Conservation (phyloP, 140 eudicot species). For the Ambrosia hybrid region DNA sequence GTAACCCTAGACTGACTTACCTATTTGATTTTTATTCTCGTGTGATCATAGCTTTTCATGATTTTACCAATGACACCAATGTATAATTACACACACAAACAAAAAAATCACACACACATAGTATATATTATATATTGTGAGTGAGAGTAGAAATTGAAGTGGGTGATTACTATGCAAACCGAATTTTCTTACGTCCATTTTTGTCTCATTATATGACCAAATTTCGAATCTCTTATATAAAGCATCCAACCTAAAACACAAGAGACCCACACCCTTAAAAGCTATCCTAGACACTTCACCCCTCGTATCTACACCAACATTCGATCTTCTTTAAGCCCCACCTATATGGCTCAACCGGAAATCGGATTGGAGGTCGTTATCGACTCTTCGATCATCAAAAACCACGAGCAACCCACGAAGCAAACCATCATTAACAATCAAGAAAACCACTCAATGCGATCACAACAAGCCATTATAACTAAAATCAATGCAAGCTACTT, state of each 20-base stretch:
- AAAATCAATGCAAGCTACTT: slow-evolving; percentile 74
- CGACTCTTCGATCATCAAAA: slow-evolving; percentile 29
- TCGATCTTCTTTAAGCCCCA: neutral
- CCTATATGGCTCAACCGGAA: slow-evolving; percentile 32
- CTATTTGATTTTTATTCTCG: too few relatives aligned
- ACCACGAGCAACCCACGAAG: slow-evolving; percentile 18
- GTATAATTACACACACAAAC: too few relatives aligned
- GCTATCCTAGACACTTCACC: neutral
- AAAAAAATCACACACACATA: too few relatives aligned
- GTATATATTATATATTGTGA: too few relatives aligned
- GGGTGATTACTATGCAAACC: slow-evolving; percentile 29
- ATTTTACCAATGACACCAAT: too few relatives aligned
- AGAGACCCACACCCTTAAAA: slow-evolving; percentile 7
- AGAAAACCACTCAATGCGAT: slow-evolving; percentile 12
- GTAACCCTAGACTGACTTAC: too few relatives aligned
- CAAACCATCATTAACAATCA: neutral
- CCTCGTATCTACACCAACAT: slow-evolving; percentile 4
- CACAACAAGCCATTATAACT: slow-evolving; percentile 34
- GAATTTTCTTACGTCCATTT: slow-evolving; percentile 35
- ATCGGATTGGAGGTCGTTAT: slow-evolving; percentile 34
- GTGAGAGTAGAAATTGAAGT: neutral
- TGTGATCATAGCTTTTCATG: too few relatives aligned
- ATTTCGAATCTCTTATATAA: slow-evolving; percentile 22
- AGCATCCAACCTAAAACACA: slow-evolving; percentile 5
- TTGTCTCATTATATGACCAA: slow-evolving; percentile 30